phyloP scores from a whole-genome alignment of 1,284 basidiomycete species.

The Mycena citricolor region DNA sequence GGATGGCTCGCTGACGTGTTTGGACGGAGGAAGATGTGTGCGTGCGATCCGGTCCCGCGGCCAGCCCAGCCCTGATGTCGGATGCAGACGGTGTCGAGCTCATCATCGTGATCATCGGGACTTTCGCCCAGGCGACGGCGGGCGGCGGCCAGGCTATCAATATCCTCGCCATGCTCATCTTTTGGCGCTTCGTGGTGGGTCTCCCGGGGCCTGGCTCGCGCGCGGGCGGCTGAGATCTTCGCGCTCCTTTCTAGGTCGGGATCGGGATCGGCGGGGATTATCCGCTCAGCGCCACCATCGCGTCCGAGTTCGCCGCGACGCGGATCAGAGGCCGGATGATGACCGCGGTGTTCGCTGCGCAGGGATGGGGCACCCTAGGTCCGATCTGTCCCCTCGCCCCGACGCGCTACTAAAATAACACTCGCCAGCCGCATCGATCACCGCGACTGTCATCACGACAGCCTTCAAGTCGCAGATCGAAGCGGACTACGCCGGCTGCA shows the following conservation, averaged over 20 bases:
- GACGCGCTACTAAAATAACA: not conserved
- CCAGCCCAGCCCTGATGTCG: slow-evolving; percentile 20
- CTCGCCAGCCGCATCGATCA: slow-evolving; percentile 48
- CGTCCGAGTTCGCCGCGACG: slow-evolving; percentile 63
- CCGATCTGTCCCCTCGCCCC: slow-evolving; percentile 23
- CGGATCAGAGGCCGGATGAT: slow-evolving; percentile 59
- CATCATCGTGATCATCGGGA: slow-evolving; percentile 54
- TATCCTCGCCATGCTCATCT: slow-evolving; percentile 59
- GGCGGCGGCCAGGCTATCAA: slow-evolving; percentile 54
- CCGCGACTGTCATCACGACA: slow-evolving; percentile 64
- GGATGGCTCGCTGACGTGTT: slow-evolving; percentile 56
- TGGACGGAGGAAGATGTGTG: slow-evolving; percentile 55
- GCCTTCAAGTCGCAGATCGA: slow-evolving; percentile 68
- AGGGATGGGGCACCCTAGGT: slow-evolving; percentile 55
- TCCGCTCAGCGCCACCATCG: slow-evolving; percentile 48
- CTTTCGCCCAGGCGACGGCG: slow-evolving; percentile 47
- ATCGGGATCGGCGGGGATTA: slow-evolving; percentile 59
- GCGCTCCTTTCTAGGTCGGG: slow-evolving; percentile 35
- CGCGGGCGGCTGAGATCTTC: slow-evolving; percentile 7
- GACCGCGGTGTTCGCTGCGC: slow-evolving; percentile 53
- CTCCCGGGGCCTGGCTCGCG: slow-evolving; percentile 12
- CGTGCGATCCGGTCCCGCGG: slow-evolving; percentile 13
- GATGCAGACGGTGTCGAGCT: slow-evolving; percentile 59
- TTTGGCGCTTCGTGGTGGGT: slow-evolving; percentile 51
- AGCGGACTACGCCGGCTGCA: slow-evolving; percentile 30